Evolutionary conservation across 2,329 filamentous ascomycete genomes (phyloP), one percentile per base, ranked within the genome.

Genomic region (Graphiopsis chlorocephala): DNA sequence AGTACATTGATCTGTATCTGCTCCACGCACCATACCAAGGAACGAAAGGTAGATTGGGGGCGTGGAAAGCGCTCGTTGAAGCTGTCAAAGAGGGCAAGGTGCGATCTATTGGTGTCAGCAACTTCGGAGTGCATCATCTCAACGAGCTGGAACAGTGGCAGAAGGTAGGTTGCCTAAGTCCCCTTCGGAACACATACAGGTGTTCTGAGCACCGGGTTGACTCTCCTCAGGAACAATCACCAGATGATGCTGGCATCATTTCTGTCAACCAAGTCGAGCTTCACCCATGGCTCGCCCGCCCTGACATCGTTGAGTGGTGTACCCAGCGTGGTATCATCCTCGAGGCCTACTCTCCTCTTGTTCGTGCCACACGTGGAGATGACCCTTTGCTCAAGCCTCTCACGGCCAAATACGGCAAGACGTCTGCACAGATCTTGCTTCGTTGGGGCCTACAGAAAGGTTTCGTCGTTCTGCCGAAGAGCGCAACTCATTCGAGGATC

Each of bases 201-300:
- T 28, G 3, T 17, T n/a, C 23, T 28, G 14, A 28, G 23, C 47
- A 8, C 11, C 2, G 31, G 2, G 29, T 23, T 53, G 25, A 62
- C 25, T 61, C 10, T 17, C 53, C 17, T 15, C 48, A 73, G 70
- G 64, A 69, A 65, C 71, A 72, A 72, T 58, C 70, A 23, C 64
- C 73, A 64, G 88, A 88, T 11, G 88, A 86, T 69, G 85, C 84
- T 4, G 91, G 91, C 26, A 81, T 91, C 47, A 84, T 97, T 72
- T 90, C 88, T 66, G 90, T 97, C 42, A 93, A 92, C 47, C 93
- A 97, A 78, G 92, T 90, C 78, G 93, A 97, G 78, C 80, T 97
- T 12, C 93, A 97, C 77, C 93, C 93, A 0, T 97, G 92, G 93
- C 86, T 93, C 48, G 83, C 88, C 10, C 84, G 93, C n/a, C 80